Evolutionary conservation across 2,329 filamentous ascomycete genomes (phyloP), one percentile per base, ranked within the genome.

Genomic region (Epicoccum sorghinum): DNA sequence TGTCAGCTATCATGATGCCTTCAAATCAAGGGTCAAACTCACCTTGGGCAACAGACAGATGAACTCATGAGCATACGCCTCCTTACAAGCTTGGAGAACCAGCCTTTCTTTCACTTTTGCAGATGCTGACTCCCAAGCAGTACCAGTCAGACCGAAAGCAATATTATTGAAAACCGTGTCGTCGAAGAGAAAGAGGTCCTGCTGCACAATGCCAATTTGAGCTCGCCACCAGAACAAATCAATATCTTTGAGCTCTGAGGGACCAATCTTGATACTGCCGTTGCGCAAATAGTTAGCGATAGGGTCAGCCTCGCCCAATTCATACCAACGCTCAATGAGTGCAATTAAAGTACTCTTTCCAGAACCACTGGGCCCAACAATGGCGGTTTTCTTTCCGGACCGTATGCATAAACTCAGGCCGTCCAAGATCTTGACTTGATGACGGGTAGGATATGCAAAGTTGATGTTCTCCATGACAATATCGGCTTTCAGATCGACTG

Each of bases 301-400:
- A 7, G 55, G 51, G 52, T 59, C 56, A 23, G 36, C n/a, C n/a
- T 50, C 56, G 4, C 51, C 58, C 6, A 87, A 77, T 4, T 84
- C 82, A 73, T 97, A 97, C 74, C 96, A 97, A 24, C 93, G 59
- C 75, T 96, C 92, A 0, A 97, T 88, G 25, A 98, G 80, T 7
- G 92, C 93, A 25, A 97, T 88, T 59, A 97, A 91, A 0, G 93
- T 97, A 69, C 89, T 93, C 78, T 97, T 98, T 35, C 93, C 93
- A 30, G 89, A 96, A 5, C 93, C 93, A 18, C 92, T 96, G 0
- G 93, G 90, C 47, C 93, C 93, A 7, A 98, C 93, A 10, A 98
- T 80, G 1, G 93, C 93, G 2, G 93, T 97, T 2, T 88, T 91
- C 77, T 96, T 96, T n/a, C 93, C 92, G 4, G 91, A 90, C 2